Percentiles rank a stretch among this genome's conserved stretches.
Evolutionary conservation across 1,284 basidiomycete genomes (phyloP).

Genomic region (Anthracocystis walkeri): DNA sequence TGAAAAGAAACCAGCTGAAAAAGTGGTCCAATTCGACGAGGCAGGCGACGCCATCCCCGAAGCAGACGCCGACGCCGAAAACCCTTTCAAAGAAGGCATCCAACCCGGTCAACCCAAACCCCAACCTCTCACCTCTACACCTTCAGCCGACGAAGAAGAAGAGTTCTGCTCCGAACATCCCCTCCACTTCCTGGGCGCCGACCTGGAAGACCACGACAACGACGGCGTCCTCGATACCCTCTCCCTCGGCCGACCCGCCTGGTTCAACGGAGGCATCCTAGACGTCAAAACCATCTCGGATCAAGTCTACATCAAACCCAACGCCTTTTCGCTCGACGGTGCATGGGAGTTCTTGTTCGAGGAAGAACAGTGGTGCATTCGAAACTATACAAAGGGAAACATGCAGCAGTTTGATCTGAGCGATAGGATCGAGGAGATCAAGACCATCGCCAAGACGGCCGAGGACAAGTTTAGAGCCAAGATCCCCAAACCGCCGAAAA

Average conservation of each 20-base stretch:
- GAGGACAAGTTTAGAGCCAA: conserved; percentile 29
- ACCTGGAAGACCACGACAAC: conserved; percentile 27
- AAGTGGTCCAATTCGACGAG: conserved; percentile 20
- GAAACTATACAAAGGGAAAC: conserved; percentile 45
- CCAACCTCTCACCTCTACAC: neutral
- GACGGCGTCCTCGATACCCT: conserved; percentile 20
- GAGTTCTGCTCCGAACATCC: conserved; percentile 49
- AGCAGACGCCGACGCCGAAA: neutral
- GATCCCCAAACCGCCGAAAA: conserved; percentile 36
- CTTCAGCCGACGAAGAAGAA: conserved; percentile 30
- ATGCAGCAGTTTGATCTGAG: conserved; percentile 30
- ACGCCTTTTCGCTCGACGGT: conserved; percentile 36
- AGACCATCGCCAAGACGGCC: conserved; percentile 24
- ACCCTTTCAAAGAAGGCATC: conserved; percentile 24
- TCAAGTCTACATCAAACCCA: conserved; percentile 38
- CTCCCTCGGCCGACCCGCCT: conserved; percentile 34
- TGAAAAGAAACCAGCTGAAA: neutral
- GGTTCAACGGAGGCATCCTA: conserved; percentile 52
- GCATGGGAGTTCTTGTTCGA: conserved; percentile 48
- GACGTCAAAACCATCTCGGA: conserved; percentile 33
- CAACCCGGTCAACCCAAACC: conserved; percentile 14
- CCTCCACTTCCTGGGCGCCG: conserved; percentile 46
- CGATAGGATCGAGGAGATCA: conserved; percentile 31
- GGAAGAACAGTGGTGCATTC: conserved; percentile 44
- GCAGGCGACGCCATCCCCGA: conserved; percentile 10